These are phyloP conservation scores for Orbilia quercus DNA, from an alignment of 2,329 filamentous ascomycete genomes.

Conservation along the genomic window DNA sequence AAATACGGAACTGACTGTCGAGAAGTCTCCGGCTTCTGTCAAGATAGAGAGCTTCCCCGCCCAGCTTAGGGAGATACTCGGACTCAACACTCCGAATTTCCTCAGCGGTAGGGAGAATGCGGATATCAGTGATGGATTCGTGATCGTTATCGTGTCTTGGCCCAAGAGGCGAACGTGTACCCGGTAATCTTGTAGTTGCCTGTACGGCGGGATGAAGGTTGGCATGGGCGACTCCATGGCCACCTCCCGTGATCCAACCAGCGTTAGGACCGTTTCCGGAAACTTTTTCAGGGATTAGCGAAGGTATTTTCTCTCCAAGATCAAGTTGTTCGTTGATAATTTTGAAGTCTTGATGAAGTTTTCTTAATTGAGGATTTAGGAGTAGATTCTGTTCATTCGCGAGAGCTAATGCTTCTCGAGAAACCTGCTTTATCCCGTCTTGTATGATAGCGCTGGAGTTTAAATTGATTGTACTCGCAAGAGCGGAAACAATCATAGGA, in stretches of 20 bases:
- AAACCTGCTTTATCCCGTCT: constrained; percentile 55
- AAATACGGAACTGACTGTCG: constrained; percentile 61
- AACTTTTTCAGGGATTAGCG: constrained; percentile 35
- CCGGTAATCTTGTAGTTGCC: constrained; percentile 58
- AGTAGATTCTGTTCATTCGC: constrained; percentile 56
- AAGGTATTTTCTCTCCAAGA: constrained; percentile 59
- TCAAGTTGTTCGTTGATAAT: constrained; percentile 57
- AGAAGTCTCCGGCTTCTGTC: constrained; percentile 60
- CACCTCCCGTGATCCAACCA: constrained; percentile 16
- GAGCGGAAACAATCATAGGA: constrained; percentile 41
- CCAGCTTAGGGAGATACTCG: constrained; percentile 57
- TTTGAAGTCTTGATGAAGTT: constrained; percentile 52
- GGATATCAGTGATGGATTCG: constrained; percentile 60
- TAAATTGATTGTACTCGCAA: constrained; percentile 55
- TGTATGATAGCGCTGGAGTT: constrained; percentile 59
- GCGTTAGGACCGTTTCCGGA: constrained; percentile 18
- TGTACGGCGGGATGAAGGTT: constrained; percentile 30
- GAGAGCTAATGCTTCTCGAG: constrained; percentile 56
- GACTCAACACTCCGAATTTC: constrained; percentile 60
- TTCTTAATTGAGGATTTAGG: constrained; percentile 56
- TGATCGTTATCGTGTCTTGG: constrained; percentile 61
- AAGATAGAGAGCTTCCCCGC: constrained; percentile 58
- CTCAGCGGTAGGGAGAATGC: constrained; percentile 61
- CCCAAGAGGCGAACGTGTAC: constrained; percentile 58
- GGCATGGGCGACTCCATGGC: constrained; percentile 11